Conservation (phyloP, 148 eudicot genomes). For the Mesembryanthemum crystallinum region DNA sequence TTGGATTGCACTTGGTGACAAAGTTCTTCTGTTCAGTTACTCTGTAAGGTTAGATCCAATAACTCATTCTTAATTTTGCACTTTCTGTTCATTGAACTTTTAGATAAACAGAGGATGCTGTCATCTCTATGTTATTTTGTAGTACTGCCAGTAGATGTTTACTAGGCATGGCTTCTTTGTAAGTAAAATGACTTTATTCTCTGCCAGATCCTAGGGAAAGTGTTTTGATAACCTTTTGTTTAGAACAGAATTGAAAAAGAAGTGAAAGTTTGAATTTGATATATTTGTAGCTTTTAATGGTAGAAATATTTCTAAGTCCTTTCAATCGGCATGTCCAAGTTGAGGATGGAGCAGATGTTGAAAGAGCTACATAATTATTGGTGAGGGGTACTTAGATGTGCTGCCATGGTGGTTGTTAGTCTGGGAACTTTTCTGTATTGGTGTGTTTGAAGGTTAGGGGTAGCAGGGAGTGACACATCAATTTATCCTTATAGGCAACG, state of each 20-base stretch:
- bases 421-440: no score
- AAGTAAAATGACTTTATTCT: not conserved
- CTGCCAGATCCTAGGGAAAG: not conserved
- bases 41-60: constrained; percentile 70
- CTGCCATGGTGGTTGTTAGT: no score
- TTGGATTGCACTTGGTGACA: constrained; percentile 82
- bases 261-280: not conserved
- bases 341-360: no score
- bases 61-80: constrained; percentile 13
- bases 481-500: no score
- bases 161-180: not conserved
- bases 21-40: constrained; percentile 88
- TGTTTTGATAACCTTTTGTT: not conserved
- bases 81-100: not conserved
- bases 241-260: not conserved
- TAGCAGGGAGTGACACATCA: no score
- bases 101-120: not conserved
- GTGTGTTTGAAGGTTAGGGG: no score
- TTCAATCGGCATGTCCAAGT: no score
- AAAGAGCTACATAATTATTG: no score
- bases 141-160: not conserved
- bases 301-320: not conserved
- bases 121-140: not conserved
- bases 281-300: not conserved
- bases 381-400: no score